A percentile compares a stretch with the other conserved stretches of the same genome.
These are phyloP conservation scores for Candida sp. DNA, from an alignment of 1,139 yeast genomes.

Conservation along the genomic window DNA sequence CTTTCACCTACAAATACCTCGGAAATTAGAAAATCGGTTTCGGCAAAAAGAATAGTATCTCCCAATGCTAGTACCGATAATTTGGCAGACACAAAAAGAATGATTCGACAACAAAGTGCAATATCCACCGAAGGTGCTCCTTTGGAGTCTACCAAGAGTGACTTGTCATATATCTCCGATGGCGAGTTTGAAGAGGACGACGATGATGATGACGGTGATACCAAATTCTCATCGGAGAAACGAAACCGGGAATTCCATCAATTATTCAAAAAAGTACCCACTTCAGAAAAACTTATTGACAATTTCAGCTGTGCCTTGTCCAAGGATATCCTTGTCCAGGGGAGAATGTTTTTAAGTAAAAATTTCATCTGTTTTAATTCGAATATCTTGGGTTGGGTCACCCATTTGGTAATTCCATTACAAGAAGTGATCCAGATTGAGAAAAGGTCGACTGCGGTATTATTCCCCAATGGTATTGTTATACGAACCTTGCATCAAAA, in stretches of 20 bases:
- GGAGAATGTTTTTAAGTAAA: slow-evolving; percentile 62
- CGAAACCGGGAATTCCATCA: slow-evolving; percentile 63
- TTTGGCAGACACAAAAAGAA: not conserved
- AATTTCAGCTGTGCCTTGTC: slow-evolving; percentile 73
- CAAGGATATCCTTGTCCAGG: slow-evolving; percentile 70
- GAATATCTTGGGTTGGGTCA: slow-evolving; percentile 72
- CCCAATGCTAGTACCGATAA: not conserved
- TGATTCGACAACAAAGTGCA: not conserved
- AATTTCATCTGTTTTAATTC: slow-evolving; percentile 65
- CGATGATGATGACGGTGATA: slow-evolving; percentile 18
- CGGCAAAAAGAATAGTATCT: not conserved
- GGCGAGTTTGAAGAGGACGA: slow-evolving; percentile 10
- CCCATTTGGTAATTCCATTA: slow-evolving; percentile 62
- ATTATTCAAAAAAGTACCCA: slow-evolving; percentile 53
- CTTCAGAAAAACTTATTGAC: slow-evolving; percentile 52
- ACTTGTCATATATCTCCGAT: slow-evolving; percentile 5
- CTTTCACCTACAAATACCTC: slow-evolving; percentile 3
- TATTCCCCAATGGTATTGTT: slow-evolving; percentile 74
- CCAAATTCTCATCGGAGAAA: slow-evolving; percentile 35
- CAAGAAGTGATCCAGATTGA: slow-evolving; percentile 70
- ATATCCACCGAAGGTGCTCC: slow-evolving; percentile 3
- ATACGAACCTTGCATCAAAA: slow-evolving; percentile 69
- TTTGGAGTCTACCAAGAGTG: slow-evolving; percentile 1
- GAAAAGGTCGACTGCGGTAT: slow-evolving; percentile 67
- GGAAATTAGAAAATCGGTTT: slow-evolving; percentile 7